Base-by-base conservation (phyloP, 2,329 filamentous ascomycete genomes). In the Colletotrichum sp. region DNA sequence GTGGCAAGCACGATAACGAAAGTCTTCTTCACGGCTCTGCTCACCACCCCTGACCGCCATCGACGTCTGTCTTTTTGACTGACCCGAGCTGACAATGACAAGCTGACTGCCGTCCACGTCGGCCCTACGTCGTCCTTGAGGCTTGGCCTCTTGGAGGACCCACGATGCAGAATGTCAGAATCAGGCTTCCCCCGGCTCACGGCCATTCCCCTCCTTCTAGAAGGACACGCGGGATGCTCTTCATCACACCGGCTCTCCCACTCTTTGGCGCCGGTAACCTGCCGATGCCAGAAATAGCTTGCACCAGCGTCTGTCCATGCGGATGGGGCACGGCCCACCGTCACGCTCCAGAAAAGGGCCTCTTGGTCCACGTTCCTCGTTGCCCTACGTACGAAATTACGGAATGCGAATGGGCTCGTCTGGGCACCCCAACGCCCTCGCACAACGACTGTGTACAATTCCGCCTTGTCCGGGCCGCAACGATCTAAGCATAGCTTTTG, bases 201-300 rank as follows among this genome's bases (percentile, higher is more conserved):
- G 30, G 36, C 34, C 26, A 12, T 58, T 58, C 62, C n/a, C 58
- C 38, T 75, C 68, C 69, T 73, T 73, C 69, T 73, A 64, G 63
- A 73, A 73, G 32, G 36, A 43, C 56, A 61, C 30, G 67, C 62
- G 18, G n/a, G 32, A 48, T 61, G 34, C 38, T 69, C 36, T 48
- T 32, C 63, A 43, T 73, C 34, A 52, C 43, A 68, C n/a, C 65
- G 24, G 65, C 32, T 55, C 59, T 71, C 28, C 71, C 48, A 74
- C 66, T 26, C 36, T 68, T 56, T 21, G 55, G 56, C 69, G 63
- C 61, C 69, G 73, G 69, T 63, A 68, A 43, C 69, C 28, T 69
- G 34, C 64, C 73, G 69, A 68, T 58, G 63, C 73, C 63, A 73
- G 63, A 75, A 73, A 75, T 75, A 75, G 69, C 63, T 62, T 73